Conservation (phyloP, 352 stramenopile species). For the Globisporangium echinulatum region DNA sequence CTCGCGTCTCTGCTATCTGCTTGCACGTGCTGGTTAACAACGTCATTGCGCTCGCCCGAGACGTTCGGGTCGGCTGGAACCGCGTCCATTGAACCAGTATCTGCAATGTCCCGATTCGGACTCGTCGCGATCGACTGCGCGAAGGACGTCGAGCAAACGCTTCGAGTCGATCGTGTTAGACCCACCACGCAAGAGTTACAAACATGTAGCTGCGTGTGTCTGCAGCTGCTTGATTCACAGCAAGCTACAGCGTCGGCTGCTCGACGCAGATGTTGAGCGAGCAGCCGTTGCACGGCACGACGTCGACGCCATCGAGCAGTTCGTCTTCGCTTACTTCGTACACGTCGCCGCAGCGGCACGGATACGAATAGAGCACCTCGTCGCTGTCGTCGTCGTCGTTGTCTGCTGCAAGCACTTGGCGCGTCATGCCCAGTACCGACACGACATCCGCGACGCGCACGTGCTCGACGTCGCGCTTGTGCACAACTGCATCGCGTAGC, state of each 20-base stretch:
- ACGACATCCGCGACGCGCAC: conserved; percentile 68
- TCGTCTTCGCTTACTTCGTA: conserved; percentile 68
- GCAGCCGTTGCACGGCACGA: conserved; percentile 75
- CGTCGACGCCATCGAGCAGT: conserved; percentile 51
- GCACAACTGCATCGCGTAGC: conserved; percentile 24
- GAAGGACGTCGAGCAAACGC: conserved; percentile 32
- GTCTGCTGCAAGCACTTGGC: conserved; percentile 18
- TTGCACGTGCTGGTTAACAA: too few species aligned
- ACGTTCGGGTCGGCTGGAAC: too few species aligned
- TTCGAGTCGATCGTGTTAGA: conserved; percentile 45
- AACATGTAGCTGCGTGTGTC: too few species aligned
- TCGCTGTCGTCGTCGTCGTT: conserved; percentile 26
- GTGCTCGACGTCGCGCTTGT: conserved; percentile 32
- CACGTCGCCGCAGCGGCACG: conserved; percentile 64
- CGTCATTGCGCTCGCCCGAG: too few species aligned
- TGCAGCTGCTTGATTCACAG: too few species aligned
- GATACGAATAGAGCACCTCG: conserved; percentile 49
- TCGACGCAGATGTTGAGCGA: conserved; percentile 80
- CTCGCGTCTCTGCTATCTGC: not conserved
- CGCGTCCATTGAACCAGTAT: too few species aligned
- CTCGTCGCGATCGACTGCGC: too few species aligned
- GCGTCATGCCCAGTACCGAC: conserved; percentile 32
- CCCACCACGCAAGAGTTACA: too few species aligned
- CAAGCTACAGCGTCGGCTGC: too few species aligned
- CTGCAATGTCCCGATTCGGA: too few species aligned